These are phyloP conservation scores for Fusarium proliferatum DNA, from an alignment of 2,329 filamentous ascomycete genomes.

Conservation along the genomic window DNA sequence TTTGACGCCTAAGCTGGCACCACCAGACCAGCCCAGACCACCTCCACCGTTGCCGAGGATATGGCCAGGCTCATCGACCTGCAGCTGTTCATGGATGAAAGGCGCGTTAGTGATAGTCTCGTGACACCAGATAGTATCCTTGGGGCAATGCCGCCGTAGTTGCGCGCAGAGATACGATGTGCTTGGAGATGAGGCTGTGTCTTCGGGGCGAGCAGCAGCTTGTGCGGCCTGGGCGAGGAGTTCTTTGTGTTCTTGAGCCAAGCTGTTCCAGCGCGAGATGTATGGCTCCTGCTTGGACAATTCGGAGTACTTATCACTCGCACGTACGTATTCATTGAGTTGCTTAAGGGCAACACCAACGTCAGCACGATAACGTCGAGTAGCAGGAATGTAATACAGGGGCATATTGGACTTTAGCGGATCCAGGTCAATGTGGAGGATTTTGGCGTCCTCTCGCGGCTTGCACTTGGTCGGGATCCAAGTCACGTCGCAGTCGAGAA, in stretches of 20 bases:
- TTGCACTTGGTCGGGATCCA: constrained; percentile 83
- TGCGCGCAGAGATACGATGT: neutral
- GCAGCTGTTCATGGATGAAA: constrained; percentile 75
- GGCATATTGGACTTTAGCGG: constrained; percentile 77
- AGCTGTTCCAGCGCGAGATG: neutral
- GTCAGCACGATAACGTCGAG: constrained; percentile 73
- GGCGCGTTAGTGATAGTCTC: constrained; percentile 79
- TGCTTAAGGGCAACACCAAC: constrained; percentile 66
- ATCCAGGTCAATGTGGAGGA: constrained; percentile 73
- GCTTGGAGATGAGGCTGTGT: neutral
- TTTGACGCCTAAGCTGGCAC: constrained; percentile 74
- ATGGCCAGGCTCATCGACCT: constrained; percentile 71
- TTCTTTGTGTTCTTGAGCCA: neutral
- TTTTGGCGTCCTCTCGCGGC: constrained; percentile 60
- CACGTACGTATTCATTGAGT: constrained; percentile 2
- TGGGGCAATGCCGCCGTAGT: constrained; percentile 35
- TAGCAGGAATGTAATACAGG: constrained; percentile 74
- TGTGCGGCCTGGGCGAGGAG: neutral
- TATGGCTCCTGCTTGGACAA: neutral
- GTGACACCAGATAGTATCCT: constrained; percentile 73
- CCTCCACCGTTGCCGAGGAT: constrained; percentile 84
- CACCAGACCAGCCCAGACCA: constrained; percentile 81
- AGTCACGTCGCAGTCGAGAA: constrained; percentile 89
- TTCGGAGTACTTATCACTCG: neutral
- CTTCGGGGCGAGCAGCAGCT: neutral